Evolutionary conservation across 1,284 basidiomycete species (phyloP), one percentile per base, ranked within the genome.

Genomic region (Cryptococcus hybrid): DNA sequence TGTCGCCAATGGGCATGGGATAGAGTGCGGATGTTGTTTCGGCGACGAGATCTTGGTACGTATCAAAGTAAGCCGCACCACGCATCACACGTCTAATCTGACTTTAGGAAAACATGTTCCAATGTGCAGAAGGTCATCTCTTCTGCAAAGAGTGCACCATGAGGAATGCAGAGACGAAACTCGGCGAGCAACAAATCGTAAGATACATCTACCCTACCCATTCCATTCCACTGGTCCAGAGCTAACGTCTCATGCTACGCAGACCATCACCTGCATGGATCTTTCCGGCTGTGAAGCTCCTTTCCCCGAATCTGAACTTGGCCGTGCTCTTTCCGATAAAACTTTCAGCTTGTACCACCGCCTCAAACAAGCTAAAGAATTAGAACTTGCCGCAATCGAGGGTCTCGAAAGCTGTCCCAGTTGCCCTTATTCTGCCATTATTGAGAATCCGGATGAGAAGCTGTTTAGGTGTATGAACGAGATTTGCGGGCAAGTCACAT

Each of bases 11-110:
- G 77, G 77, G 13, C 81, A 80, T 48, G 86, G 85, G 2, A 83
- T 90, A 46, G 88, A 90, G 67, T 92, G 90, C 65, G 88, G 86
- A 13, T 92, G 90, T 67, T 92, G 90, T 75, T 93, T 91, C 69
- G 79, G 83, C 4, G 79, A 79, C 3, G 88, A 86, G 61, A 73
- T 85, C 5, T 86, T 88, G 72, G 89, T 90, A 71, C 62, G 89
- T 78, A 49, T 24, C 7, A n/a, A 30, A 30, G 30, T 30, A 30
- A 30, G 30, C 44, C 5, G 61, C 45, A 61, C 12, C 4, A 18
- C 42, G 52, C 11, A 45, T 45, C 55, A 35, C 35, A 7, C 1
- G 30, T 5, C 42, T 44, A 18, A 47, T 48, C 63, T 56, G 36
- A 30, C 38, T 56, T 24, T 66, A 92, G 89, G 83, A 85, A 49